Conservation (phyloP, 805 yeast species). For the Starmerella khaoyaiensis region DNA sequence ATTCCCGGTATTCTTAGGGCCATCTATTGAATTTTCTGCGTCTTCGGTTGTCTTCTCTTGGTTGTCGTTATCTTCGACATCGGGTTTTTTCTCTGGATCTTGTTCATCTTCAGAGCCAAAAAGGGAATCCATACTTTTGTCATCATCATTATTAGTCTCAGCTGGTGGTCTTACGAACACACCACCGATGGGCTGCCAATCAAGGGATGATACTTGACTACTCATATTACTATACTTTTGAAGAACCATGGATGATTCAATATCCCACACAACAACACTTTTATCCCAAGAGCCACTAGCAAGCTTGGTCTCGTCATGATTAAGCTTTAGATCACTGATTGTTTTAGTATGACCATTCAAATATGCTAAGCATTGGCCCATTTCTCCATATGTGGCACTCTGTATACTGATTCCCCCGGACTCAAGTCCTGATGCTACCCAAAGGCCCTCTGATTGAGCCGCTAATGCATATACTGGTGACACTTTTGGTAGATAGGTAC, state of each 20-base stretch:
- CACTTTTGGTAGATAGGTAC: slow-evolving; percentile 31
- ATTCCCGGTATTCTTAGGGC: neutral
- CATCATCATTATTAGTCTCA: slow-evolving; percentile 20
- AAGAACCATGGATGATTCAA: slow-evolving; percentile 50
- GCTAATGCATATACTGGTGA: slow-evolving; percentile 85
- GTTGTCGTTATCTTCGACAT: neutral
- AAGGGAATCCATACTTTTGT: slow-evolving; percentile 36
- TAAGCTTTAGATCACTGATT: slow-evolving; percentile 57
- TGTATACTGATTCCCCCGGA: slow-evolving; percentile 77
- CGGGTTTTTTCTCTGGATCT: slow-evolving; percentile 18
- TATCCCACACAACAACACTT: slow-evolving; percentile 69
- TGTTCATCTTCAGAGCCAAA: slow-evolving; percentile 47
- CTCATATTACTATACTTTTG: slow-evolving; percentile 43
- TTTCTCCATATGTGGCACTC: slow-evolving; percentile 58
- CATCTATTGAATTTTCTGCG: slow-evolving; percentile 3
- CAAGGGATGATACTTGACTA: slow-evolving; percentile 70
- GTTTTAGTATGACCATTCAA: slow-evolving; percentile 60
- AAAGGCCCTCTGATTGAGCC: slow-evolving; percentile 66
- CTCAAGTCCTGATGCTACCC: slow-evolving; percentile 70
- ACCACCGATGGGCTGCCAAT: slow-evolving; percentile 34
- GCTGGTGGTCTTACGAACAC: slow-evolving; percentile 7
- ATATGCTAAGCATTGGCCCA: slow-evolving; percentile 70
- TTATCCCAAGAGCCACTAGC: slow-evolving; percentile 89
- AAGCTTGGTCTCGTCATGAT: slow-evolving; percentile 46
- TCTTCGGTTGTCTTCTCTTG: slow-evolving; percentile 28